These are phyloP conservation scores for Aristolochia fimbriata DNA, from an alignment of 164 flowering plant genomes.

Conservation along the genomic window DNA sequence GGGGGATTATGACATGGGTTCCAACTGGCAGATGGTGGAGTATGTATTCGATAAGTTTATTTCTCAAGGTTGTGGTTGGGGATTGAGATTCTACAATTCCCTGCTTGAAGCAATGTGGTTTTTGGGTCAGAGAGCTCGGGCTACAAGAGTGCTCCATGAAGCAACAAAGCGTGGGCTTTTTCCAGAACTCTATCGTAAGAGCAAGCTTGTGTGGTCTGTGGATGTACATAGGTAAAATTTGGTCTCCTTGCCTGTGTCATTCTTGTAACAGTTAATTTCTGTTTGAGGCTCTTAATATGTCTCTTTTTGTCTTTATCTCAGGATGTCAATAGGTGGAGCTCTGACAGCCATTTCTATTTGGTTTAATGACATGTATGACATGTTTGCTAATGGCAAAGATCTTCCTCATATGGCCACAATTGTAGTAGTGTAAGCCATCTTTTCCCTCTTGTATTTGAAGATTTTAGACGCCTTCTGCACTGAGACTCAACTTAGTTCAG, in stretches of 20 bases:
- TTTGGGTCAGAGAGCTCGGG: constrained; percentile 72
- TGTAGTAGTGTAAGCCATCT: constrained; percentile 65
- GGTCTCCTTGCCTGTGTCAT: background rate
- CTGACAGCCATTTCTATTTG: constrained; percentile 77
- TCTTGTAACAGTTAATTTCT: background rate
- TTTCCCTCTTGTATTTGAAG: background rate
- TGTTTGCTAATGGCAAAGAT: constrained; percentile 44
- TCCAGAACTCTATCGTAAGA: constrained; percentile 1
- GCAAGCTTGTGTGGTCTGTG: constrained; percentile 1
- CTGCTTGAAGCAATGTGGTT: constrained; percentile 92
- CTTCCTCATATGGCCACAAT: constrained; percentile 76
- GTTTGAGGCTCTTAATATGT: too few relatives aligned
- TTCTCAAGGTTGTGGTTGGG: constrained; percentile 76
- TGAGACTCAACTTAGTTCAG: background rate
- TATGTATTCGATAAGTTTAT: constrained; percentile 76
- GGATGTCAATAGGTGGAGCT: constrained; percentile 92
- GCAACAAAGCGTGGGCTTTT: constrained; percentile 52
- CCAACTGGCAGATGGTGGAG: constrained; percentile 97
- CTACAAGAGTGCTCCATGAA: constrained; percentile 73
- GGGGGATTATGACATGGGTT: constrained; percentile 83
- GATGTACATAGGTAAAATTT: background rate
- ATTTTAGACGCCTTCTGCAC: background rate
- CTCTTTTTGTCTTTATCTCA: constrained; percentile 17
- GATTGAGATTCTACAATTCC: constrained; percentile 77
- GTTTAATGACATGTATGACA: constrained; percentile 51